phyloP scores from a whole-genome alignment of 805 yeast genomes.

The Ogataea trehaloabstinens region DNA sequence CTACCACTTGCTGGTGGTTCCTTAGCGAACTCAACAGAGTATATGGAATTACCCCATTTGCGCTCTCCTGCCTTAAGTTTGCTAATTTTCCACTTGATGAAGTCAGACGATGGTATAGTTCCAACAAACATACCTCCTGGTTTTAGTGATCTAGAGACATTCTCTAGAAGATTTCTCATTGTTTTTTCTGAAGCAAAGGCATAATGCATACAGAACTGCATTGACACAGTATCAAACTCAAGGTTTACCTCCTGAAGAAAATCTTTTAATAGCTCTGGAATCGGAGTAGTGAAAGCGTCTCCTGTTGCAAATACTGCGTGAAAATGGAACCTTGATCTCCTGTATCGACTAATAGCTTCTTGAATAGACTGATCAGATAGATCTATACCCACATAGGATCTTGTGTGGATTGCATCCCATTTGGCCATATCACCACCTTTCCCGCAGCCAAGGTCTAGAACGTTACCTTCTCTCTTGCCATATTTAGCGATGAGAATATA shows the following conservation, averaged over 20 bases:
- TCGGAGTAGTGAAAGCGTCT: constrained; percentile 75
- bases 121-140: constrained; percentile 90
- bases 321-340: constrained; percentile 43
- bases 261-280: constrained; percentile 65
- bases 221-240: constrained; percentile 85
- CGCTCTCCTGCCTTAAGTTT: constrained; percentile 50
- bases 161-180: constrained; percentile 67
- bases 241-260: constrained; percentile 63
- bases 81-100: constrained; percentile 64
- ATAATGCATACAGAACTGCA: constrained; percentile 93
- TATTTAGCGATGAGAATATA: constrained; percentile 76
- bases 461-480: constrained; percentile 52
- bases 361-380: constrained; percentile 83
- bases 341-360: constrained; percentile 79
- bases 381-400: constrained; percentile 86
- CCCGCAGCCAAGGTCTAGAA: constrained; percentile 91
- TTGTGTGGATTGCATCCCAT: constrained; percentile 72
- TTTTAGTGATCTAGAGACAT: constrained; percentile 71
- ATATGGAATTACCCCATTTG: constrained; percentile 83
- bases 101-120: constrained; percentile 90
- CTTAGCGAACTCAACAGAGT: constrained; percentile 76
- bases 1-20: constrained; percentile 74
- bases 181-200: constrained; percentile 86
- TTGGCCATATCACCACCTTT: constrained; percentile 96
- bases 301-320: constrained; percentile 82